Evolutionary conservation across 1,139 yeast species (phyloP).

Genomic region (Lodderomyces margitis): DNA sequence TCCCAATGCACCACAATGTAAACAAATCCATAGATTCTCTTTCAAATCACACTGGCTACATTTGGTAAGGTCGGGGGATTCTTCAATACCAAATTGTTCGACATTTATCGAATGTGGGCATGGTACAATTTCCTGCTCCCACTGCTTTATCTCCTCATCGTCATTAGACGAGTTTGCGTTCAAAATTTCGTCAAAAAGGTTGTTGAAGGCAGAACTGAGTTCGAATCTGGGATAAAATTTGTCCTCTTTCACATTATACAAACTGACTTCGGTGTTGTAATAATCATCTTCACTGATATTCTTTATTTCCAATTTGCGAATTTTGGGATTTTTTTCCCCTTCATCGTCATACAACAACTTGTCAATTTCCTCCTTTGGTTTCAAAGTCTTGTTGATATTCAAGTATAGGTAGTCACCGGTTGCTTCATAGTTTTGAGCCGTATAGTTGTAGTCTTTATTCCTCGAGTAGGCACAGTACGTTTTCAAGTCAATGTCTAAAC

Average conservation of each 20-base stretch:
- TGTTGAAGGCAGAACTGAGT: constrained; percentile 22
- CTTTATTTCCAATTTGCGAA: constrained; percentile 71
- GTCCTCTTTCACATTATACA: constrained; percentile 44
- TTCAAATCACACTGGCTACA: constrained; percentile 63
- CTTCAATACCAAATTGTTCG: constrained; percentile 33
- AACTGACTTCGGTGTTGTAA: constrained; percentile 47
- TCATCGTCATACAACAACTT: constrained; percentile 20
- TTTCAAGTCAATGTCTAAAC: constrained; percentile 70
- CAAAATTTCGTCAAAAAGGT: constrained; percentile 50
- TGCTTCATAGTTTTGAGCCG: constrained; percentile 48
- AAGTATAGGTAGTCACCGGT: constrained; percentile 56
- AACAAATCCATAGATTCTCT: constrained; percentile 84
- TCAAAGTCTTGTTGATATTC: constrained; percentile 51
- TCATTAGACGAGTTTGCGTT: constrained; percentile 63
- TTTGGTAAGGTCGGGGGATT: constrained; percentile 30
- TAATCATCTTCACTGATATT: constrained; percentile 69
- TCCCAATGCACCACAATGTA: constrained; percentile 85
- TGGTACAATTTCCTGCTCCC: constrained; percentile 86
- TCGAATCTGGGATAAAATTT: constrained; percentile 18
- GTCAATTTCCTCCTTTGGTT: constrained; percentile 31
- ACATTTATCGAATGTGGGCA: constrained; percentile 72
- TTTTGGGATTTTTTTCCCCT: constrained; percentile 48
- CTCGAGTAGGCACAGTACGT: constrained; percentile 67
- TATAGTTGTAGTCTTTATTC: constrained; percentile 46
- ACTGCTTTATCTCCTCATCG: constrained; percentile 75